Percentiles rank a stretch among this genome's conserved stretches.
These are phyloP conservation scores for Penicillium mononematosum DNA, from an alignment of 495 filamentous ascomycete species.

Conservation along the genomic window DNA sequence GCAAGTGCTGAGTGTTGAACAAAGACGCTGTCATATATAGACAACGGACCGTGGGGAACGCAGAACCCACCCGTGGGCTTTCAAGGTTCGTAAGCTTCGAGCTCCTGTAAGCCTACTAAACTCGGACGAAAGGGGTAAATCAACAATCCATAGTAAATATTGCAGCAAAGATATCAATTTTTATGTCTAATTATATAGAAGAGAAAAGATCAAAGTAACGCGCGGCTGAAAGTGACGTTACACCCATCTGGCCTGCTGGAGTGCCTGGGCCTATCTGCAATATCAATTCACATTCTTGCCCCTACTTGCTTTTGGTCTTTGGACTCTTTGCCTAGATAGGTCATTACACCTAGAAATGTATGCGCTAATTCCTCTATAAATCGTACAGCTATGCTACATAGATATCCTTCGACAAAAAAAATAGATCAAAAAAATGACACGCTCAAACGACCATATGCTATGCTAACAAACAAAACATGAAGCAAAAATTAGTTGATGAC, in stretches of 20 bases:
- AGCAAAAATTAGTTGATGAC: neutral
- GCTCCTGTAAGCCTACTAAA: neutral
- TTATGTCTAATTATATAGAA: neutral
- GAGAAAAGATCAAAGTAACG: constrained; percentile 1
- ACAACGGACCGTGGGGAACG: constrained; percentile 20
- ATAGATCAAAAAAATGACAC: constrained; percentile 11
- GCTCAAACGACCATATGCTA: constrained; percentile 25
- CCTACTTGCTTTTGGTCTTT: neutral
- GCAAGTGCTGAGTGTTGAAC: constrained; percentile 19
- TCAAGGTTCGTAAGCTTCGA: neutral
- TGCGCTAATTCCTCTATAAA: constrained; percentile 6
- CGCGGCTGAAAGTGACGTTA: constrained; percentile 8
- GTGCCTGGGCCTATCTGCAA: constrained; percentile 7
- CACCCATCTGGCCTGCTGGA: constrained; percentile 4
- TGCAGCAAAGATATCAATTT: neutral
- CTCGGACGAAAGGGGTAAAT: neutral
- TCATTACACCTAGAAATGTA: neutral
- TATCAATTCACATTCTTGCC: constrained; percentile 8
- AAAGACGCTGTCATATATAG: constrained; percentile 27
- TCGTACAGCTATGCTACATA: constrained; percentile 30
- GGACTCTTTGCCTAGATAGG: neutral
- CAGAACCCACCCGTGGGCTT: constrained; percentile 16
- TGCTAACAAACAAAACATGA: constrained; percentile 6
- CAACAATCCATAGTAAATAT: neutral
- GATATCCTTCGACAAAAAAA: constrained; percentile 19